phyloP scores from a whole-genome alignment of 2,329 filamentous ascomycete species.

The Tolypocladium ophioglossoides region DNA sequence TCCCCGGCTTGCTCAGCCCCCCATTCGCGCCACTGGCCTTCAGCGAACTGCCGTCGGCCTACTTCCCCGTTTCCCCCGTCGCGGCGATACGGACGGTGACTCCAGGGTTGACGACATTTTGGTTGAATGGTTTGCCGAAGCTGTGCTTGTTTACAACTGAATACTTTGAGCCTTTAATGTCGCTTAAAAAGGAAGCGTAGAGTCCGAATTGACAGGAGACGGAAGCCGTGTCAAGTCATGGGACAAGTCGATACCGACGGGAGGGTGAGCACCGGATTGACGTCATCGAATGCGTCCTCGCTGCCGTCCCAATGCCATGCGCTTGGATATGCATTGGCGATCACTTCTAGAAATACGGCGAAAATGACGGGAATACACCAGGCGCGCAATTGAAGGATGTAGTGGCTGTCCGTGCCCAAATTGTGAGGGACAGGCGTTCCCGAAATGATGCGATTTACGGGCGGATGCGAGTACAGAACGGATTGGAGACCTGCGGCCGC shows the following conservation, averaged over 20 bases:
- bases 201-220: not conserved
- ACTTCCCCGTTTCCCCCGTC: conserved; percentile 36
- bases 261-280: not conserved
- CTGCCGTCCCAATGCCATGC: not conserved
- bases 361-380: not conserved
- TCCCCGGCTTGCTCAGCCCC: conserved; percentile 29
- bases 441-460: not conserved
- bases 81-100: not conserved
- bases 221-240: not conserved
- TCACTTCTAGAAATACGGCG: not conserved
- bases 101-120: not conserved
- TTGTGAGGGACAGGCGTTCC: not conserved
- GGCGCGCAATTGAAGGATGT: not conserved
- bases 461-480: not conserved
- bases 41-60: conserved; percentile 25
- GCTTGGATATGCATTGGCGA: not conserved
- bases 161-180: too few species aligned
- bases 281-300: not conserved
- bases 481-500: not conserved
- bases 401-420: not conserved
- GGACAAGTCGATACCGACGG: not conserved
- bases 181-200: not conserved
- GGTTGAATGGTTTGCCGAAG: not conserved
- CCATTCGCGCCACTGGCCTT: conserved; percentile 34
- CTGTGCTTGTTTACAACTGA: not conserved